Percentiles rank a stretch among this genome's conserved stretches.
Evolutionary conservation across 768 basidiomycete genomes (phyloP).

Genomic region (Auriscalpium microsporum): DNA sequence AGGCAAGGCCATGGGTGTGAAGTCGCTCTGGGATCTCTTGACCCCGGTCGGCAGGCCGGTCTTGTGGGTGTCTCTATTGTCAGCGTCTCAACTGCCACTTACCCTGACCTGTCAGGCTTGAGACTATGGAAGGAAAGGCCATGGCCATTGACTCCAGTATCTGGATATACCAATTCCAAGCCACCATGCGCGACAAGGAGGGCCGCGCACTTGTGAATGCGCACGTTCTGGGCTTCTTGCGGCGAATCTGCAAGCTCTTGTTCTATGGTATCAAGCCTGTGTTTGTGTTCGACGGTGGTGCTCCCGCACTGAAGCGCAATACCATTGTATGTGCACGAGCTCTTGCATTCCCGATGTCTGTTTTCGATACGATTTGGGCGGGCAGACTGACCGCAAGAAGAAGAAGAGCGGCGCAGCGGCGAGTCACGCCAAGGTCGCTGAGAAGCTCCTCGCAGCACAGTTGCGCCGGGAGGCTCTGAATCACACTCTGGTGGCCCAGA

Average conservation of each 20-base stretch:
- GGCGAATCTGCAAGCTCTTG: slow-evolving; percentile 87
- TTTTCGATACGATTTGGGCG: slow-evolving; percentile 6
- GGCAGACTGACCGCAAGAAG: slow-evolving; percentile 75
- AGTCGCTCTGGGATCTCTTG: slow-evolving; percentile 89
- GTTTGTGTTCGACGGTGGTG: slow-evolving; percentile 98
- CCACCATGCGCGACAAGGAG: slow-evolving; percentile 97
- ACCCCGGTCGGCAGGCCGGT: slow-evolving; percentile 92
- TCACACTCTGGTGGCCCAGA: slow-evolving; percentile 37
- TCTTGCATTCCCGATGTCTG: not conserved
- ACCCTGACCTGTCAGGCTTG: slow-evolving; percentile 39
- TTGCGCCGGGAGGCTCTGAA: slow-evolving; percentile 83
- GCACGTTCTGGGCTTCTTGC: slow-evolving; percentile 83
- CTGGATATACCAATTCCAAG: slow-evolving; percentile 99
- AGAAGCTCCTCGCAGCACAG: slow-evolving; percentile 88
- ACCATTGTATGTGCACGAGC: slow-evolving; percentile 61
- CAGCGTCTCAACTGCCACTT: not conserved
- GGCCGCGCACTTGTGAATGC: slow-evolving; percentile 87
- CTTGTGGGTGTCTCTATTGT: slow-evolving; percentile 44
- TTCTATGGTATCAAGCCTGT: slow-evolving; percentile 98
- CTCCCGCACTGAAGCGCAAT: slow-evolving; percentile 78
- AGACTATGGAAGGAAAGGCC: slow-evolving; percentile 89
- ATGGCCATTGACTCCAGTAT: slow-evolving; percentile 99
- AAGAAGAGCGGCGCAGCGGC: slow-evolving; percentile 87
- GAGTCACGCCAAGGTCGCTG: slow-evolving; percentile 81
- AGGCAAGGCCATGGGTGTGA: slow-evolving; percentile 73